phyloP scores from a whole-genome alignment of 208 protist genomes.

The Crithidia mellificae region DNA sequence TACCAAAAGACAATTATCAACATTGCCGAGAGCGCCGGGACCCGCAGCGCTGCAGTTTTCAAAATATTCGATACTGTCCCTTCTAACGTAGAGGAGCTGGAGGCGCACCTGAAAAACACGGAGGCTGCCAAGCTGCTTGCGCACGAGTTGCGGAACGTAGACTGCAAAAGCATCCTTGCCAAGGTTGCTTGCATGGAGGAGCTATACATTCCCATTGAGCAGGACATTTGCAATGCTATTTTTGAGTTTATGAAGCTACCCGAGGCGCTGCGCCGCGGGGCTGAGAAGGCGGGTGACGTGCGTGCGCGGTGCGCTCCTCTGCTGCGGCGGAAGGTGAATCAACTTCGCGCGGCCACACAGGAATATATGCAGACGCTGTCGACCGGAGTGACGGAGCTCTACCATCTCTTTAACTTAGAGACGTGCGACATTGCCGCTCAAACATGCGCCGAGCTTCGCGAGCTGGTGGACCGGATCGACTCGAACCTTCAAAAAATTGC shows the following conservation, averaged over 20 bases:
- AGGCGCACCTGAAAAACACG: constrained; percentile 47
- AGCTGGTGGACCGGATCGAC: constrained; percentile 60
- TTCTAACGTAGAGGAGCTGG: constrained; percentile 72
- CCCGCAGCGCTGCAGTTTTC: constrained; percentile 42
- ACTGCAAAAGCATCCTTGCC: constrained; percentile 52
- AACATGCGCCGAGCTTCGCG: constrained; percentile 77
- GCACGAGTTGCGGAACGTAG: constrained; percentile 38
- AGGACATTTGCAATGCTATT: constrained; percentile 49
- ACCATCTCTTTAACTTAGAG: constrained; percentile 84
- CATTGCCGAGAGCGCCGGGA: constrained; percentile 38
- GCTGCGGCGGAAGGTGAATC: constrained; percentile 52
- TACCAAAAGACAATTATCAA: constrained; percentile 43
- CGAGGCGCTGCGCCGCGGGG: constrained; percentile 32
- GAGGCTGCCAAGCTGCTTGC: constrained; percentile 46
- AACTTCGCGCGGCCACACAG: constrained; percentile 46
- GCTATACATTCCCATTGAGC: constrained; percentile 58
- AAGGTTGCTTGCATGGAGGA: constrained; percentile 73
- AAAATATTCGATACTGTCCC: constrained; percentile 47
- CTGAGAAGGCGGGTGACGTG: constrained; percentile 37
- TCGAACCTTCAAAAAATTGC: constrained; percentile 54
- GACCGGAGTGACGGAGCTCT: constrained; percentile 79
- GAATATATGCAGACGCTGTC: constrained; percentile 63
- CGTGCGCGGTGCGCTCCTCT: constrained; percentile 48
- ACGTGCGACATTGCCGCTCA: constrained; percentile 87
- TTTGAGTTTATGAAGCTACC: constrained; percentile 75